These are phyloP conservation scores for Aspergillus panamensis DNA, from an alignment of 495 filamentous ascomycete genomes.

Conservation along the genomic window DNA sequence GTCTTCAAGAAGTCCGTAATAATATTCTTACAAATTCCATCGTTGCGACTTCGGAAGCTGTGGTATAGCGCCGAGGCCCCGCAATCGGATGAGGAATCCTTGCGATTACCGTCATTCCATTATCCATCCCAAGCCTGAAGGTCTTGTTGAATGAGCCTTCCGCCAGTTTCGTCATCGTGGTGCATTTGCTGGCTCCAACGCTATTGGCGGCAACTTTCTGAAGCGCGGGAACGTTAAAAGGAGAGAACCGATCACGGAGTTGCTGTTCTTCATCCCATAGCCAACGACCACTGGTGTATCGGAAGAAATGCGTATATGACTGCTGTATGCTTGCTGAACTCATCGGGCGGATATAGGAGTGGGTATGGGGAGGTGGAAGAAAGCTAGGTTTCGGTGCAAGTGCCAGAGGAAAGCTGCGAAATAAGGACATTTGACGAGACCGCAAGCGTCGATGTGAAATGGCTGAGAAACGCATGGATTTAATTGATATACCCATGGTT, in stretches of 20 bases:
- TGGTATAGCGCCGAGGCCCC: constrained; percentile 27
- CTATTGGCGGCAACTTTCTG: constrained; percentile 20
- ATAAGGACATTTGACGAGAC: too few species aligned
- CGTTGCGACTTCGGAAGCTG: constrained; percentile 37
- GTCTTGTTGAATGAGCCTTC: constrained; percentile 42
- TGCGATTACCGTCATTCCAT: constrained; percentile 32
- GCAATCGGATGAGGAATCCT: constrained; percentile 34
- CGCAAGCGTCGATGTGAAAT: too few species aligned
- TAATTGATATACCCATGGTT: too few species aligned
- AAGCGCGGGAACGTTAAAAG: constrained; percentile 29
- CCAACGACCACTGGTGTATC: constrained; percentile 34
- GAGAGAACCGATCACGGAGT: constrained; percentile 21
- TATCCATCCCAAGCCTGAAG: constrained; percentile 36
- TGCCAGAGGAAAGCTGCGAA: too few species aligned
- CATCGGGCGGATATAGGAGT: too few species aligned
- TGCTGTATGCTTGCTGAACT: too few species aligned
- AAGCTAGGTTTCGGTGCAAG: too few species aligned
- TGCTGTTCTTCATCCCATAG: constrained; percentile 29
- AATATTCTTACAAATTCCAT: constrained; percentile 33
- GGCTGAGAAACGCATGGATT: too few species aligned
- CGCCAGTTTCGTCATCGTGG: constrained; percentile 27
- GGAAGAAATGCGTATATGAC: constrained; percentile 22
- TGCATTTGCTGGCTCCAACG: constrained; percentile 17
- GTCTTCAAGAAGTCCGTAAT: neutral
- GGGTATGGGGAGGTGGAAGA: too few species aligned